A percentile compares a stretch with the other conserved stretches of the same genome.
Evolutionary conservation across 73 alveolate genomes (phyloP).

Genomic region (Blepharisma japonicum): DNA sequence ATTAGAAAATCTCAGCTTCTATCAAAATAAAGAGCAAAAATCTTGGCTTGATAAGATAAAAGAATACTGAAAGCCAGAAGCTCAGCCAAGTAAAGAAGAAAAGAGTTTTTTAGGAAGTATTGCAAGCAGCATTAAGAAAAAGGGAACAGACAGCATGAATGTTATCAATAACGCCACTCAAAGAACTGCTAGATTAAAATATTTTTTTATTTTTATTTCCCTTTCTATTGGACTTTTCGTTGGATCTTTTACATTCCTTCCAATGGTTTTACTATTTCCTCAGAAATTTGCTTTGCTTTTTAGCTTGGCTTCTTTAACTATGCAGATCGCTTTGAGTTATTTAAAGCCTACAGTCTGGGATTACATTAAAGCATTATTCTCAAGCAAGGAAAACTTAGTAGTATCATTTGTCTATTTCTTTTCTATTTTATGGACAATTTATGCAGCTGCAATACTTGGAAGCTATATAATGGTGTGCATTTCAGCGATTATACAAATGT

Average conservation of each 20-base stretch:
- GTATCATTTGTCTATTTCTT: constrained; percentile 11
- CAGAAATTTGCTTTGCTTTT: constrained; percentile 23
- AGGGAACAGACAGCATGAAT: neutral
- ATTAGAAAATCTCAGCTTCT: constrained; percentile 10
- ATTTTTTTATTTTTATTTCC: constrained; percentile 2
- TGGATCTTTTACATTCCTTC: neutral
- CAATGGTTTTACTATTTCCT: constrained; percentile 5
- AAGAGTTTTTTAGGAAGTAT: neutral
- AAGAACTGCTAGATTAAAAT: constrained; percentile 13
- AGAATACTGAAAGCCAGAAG: constrained; percentile 22
- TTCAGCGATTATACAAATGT: neutral
- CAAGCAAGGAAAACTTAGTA: constrained; percentile 46
- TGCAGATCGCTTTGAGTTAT: constrained; percentile 23
- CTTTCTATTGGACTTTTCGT: neutral
- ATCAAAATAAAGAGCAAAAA: constrained; percentile 5
- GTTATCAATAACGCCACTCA: neutral
- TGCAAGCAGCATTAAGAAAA: neutral
- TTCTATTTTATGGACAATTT: neutral
- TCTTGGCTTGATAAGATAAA: constrained; percentile 81
- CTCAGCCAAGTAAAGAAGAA: constrained; percentile 38
- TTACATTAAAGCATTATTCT: constrained; percentile 31
- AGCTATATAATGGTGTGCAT: neutral
- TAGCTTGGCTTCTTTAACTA: neutral
- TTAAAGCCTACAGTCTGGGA: constrained; percentile 10
- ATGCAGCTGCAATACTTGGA: constrained; percentile 21